These are phyloP conservation scores for Penicillium brasilianum DNA, from an alignment of 2,329 filamentous ascomycete species.

Conservation along the genomic window DNA sequence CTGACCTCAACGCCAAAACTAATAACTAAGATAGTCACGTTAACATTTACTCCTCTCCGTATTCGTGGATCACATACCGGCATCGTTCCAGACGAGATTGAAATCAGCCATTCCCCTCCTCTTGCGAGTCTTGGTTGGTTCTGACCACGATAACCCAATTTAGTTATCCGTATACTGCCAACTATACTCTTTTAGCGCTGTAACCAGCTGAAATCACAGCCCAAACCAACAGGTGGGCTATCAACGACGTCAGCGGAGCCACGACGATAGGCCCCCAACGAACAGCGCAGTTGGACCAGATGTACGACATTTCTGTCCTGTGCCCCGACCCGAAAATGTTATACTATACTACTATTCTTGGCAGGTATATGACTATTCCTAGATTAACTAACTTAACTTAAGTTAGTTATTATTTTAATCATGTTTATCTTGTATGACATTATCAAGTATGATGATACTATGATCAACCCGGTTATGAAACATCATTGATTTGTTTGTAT, in stretches of 20 bases:
- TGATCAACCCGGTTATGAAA: neutral
- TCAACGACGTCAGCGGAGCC: slow-evolving; percentile 5
- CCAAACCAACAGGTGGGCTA: neutral
- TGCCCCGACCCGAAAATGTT: slow-evolving; percentile 5
- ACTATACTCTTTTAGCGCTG: neutral
- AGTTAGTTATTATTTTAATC: neutral
- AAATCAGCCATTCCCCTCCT: neutral
- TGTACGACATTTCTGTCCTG: slow-evolving; percentile 20
- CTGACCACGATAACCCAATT: neutral
- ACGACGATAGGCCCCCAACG: slow-evolving; percentile 3
- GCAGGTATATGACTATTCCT: neutral
- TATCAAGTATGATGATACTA: neutral
- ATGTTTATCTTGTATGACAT: slow-evolving; percentile 1
- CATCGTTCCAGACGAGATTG: neutral
- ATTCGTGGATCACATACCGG: neutral
- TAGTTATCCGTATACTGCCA: neutral
- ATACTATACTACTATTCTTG: neutral
- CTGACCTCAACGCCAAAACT: neutral
- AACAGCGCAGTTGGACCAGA: slow-evolving; percentile 7
- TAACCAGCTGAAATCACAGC: slow-evolving; percentile 5
- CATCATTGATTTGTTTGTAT: neutral
- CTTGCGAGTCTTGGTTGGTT: neutral
- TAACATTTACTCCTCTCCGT: neutral
- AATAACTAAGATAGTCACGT: neutral
- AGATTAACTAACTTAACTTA: too few species aligned